Evolutionary conservation across 1,139 yeast genomes (phyloP), one percentile per base, ranked within the genome.

Genomic region (Sugiyamaella xylanicola): DNA sequence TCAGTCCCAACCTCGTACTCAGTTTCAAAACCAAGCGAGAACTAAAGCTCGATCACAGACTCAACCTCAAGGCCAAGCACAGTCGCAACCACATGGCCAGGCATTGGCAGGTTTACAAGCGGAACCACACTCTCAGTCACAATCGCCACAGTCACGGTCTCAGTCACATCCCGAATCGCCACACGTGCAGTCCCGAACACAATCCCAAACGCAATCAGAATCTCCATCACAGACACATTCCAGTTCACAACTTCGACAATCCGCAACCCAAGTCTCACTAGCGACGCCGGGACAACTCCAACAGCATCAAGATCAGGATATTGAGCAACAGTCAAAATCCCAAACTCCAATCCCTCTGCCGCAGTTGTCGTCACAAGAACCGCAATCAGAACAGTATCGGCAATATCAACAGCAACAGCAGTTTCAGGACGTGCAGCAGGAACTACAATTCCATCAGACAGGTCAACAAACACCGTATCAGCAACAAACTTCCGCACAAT

Each of bases 401-500:
- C 44, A 48, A 13, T 27, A 20, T 13, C 50, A 36, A 35, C 43
- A 36, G 4, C 42, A 35, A 20, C 43, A 19, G 15, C 35, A 11
- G 22, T 46, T 17, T 5, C 51, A 37, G 44, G 21, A 25, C 15
- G n/a, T 17, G 13, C 37, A 40, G 27, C 51, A 48, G 3, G 13
- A 9, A 11, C 22, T 41, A 22, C 51, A 48, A 39, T 40, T 25
- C 16, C 27, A 22, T 17, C 51, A 41, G 21, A 16, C 36, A 11
- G 5, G 46, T 15, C 48, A 44, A 20, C 56, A 51, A 36, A 36
- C 56, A 9, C 44, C 47, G 36, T 35, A 32, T 13, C 40, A 22
- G 16, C 5, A 15, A 7, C 48, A 45, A 25, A 48, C 49, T 19
- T 55, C 47, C 20, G 55, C 32, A 45, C 52, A 17, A 21, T 48